Conservation (phyloP, 2,329 filamentous ascomycete species). For the Diaporthe amygdali region DNA sequence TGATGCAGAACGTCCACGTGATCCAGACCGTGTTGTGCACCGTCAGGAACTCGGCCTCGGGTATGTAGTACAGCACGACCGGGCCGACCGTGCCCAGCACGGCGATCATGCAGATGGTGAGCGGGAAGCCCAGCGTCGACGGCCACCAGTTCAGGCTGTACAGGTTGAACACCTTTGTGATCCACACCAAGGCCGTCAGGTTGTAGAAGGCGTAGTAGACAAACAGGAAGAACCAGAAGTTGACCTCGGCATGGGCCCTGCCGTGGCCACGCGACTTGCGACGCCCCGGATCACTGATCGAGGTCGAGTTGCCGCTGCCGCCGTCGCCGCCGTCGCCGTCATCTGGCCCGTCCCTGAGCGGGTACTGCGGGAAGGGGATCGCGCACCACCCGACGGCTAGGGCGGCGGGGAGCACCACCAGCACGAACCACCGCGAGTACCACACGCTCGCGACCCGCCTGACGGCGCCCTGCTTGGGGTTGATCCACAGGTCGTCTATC, state of each 20-base stretch:
- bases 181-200: constrained; percentile 70
- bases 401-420: constrained; percentile 65
- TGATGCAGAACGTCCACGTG: constrained; percentile 72
- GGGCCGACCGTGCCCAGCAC: constrained; percentile 64
- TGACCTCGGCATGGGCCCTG: constrained; percentile 65
- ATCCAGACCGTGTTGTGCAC: constrained; percentile 72
- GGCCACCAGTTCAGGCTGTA: constrained; percentile 69
- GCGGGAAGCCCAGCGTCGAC: constrained; percentile 62
- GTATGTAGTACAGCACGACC: constrained; percentile 63
- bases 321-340: constrained; percentile 43
- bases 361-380: constrained; percentile 68
- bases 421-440: constrained; percentile 66
- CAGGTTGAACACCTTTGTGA: constrained; percentile 74
- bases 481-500: constrained; percentile 62
- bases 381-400: constrained; percentile 70
- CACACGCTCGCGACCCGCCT: constrained; percentile 64
- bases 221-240: constrained; percentile 75
- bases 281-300: constrained; percentile 27
- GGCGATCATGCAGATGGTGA: constrained; percentile 67
- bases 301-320: constrained; percentile 26
- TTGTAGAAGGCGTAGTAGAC: constrained; percentile 75
- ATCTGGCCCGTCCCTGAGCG: constrained; percentile 44
- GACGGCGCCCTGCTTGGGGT: constrained; percentile 63
- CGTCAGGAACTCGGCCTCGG: constrained; percentile 58
- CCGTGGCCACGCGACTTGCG: constrained; percentile 65